A percentile compares a stretch with the other conserved stretches of the same genome.
These are phyloP conservation scores for Malus hybrid DNA, from an alignment of 331 rosid genomes.

Conservation along the genomic window DNA sequence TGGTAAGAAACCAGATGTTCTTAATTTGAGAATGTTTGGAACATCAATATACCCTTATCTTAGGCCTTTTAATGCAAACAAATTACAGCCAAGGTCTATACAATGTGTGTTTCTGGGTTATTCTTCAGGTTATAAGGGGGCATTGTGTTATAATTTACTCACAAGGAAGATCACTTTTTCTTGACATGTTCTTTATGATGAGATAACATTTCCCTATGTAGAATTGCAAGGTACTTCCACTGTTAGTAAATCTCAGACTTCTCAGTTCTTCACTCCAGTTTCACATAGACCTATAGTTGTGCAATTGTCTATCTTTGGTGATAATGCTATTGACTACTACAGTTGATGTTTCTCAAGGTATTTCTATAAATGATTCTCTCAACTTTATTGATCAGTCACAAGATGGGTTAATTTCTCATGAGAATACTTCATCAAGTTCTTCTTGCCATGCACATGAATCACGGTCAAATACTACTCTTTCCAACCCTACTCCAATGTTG, in stretches of 20 bases:
- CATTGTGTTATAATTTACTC: neutral
- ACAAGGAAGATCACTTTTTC: neutral
- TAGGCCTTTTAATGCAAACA: neutral
- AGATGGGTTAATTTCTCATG: too few species aligned
- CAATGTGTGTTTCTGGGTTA: neutral
- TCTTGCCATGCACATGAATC: too few species aligned
- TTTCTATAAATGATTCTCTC: too few species aligned
- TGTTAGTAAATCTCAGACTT: neutral
- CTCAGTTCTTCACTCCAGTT: neutral
- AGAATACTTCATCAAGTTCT: too few species aligned
- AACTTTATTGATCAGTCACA: too few species aligned
- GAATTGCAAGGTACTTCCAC: too few species aligned
- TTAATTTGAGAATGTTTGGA: neutral
- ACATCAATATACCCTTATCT: neutral
- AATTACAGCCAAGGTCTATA: neutral
- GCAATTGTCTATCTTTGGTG: too few species aligned
- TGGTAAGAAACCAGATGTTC: too few species aligned
- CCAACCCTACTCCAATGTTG: too few species aligned
- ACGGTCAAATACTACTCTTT: too few species aligned
- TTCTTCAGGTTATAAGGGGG: neutral
- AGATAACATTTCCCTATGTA: neutral
- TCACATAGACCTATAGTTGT: neutral
- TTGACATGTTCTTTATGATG: neutral
- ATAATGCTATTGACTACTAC: too few species aligned
- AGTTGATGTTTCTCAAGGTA: too few species aligned